Percentiles rank a stretch among this genome's conserved stretches.
Conservation (phyloP, 176 grass and related monocot species). For the Secale cereale region DNA sequence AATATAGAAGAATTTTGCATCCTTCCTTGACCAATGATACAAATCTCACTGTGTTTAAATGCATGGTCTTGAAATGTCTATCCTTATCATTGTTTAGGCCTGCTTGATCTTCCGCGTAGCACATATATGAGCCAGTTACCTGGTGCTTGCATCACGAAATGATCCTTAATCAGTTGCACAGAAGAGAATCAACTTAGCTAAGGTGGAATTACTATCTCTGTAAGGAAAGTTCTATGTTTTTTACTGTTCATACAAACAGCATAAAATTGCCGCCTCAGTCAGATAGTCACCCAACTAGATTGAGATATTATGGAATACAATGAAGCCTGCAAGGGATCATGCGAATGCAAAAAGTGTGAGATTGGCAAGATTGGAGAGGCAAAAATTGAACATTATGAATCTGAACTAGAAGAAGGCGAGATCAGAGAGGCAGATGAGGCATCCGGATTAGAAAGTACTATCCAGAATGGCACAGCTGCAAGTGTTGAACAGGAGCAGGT, state of each 20-base stretch:
- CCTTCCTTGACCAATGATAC: neutral
- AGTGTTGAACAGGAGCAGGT: neutral
- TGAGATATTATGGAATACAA: conserved; percentile 29
- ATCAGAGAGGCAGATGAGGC: conserved; percentile 33
- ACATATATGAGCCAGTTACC: neutral
- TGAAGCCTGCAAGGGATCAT: conserved; percentile 4
- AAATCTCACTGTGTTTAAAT: neutral
- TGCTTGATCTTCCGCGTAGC: conserved; percentile 9
- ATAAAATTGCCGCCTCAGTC: conserved; percentile 16
- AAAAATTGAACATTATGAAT: neutral
- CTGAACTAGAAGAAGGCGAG: conserved; percentile 52
- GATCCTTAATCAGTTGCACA: neutral
- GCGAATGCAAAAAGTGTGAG: conserved; percentile 1
- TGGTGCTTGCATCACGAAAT: conserved; percentile 6
- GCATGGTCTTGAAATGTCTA: conserved; percentile 18
- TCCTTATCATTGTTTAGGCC: conserved; percentile 7
- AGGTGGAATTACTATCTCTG: neutral
- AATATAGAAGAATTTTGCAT: conserved; percentile 18
- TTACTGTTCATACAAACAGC: neutral
- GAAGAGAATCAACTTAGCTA: neutral
- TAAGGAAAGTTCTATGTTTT: neutral
- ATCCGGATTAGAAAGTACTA: neutral
- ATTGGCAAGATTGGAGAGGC: conserved; percentile 23
- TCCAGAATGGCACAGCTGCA: conserved; percentile 11
- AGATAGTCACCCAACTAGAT: neutral